Evolutionary conservation across 1,284 basidiomycete genomes (phyloP), one percentile per base, ranked within the genome.

Genomic region (Ceraceosorus bombacis): DNA sequence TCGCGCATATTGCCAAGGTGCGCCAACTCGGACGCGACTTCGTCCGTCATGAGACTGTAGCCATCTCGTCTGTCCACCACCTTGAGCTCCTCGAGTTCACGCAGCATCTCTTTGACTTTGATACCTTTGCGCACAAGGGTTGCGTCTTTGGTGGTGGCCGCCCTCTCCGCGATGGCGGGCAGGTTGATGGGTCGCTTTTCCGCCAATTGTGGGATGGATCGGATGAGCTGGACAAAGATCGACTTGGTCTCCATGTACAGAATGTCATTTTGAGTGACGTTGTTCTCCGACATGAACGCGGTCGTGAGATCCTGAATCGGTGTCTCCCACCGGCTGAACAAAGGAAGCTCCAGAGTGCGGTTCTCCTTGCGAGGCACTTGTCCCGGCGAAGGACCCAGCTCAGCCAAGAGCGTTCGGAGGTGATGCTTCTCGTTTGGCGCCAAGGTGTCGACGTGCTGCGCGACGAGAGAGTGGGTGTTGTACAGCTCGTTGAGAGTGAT

Each of bases 201-300:
- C 5, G 85, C 83, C 1, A 86, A 82, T 57, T 87, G 84, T 0
- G 94, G 94, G 64, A 98, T 85, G 37, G 93, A 96, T 67, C 95
- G 91, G 58, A 99, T 85, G 52, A 98, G 85, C 78, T 96, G 91
- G 46, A 98, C 95, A 76, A 99, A 94, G 76, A 97, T 96, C 17
- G 94, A 96, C 81, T 99, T 99, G 65, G 95, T 89, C 79, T 99
- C 95, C 91, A 98, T 97, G 81, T 97, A 99, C 27, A 97, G 84
- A 84, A 99, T 94, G 80, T 99, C 95, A 76, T 89, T 91, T 60
- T 92, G 56, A 27, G 95, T 97, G 48, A 99, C 88, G 49, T 91
- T 90, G 80, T 93, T 92, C 70, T 85, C 84, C 3, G 82, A 82
- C 86, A 98, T 94, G 67, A 99, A 84, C 0, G 94, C 90, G 17